Conservation (phyloP, 768 basidiomycete species). For the Inosperma sp. region DNA sequence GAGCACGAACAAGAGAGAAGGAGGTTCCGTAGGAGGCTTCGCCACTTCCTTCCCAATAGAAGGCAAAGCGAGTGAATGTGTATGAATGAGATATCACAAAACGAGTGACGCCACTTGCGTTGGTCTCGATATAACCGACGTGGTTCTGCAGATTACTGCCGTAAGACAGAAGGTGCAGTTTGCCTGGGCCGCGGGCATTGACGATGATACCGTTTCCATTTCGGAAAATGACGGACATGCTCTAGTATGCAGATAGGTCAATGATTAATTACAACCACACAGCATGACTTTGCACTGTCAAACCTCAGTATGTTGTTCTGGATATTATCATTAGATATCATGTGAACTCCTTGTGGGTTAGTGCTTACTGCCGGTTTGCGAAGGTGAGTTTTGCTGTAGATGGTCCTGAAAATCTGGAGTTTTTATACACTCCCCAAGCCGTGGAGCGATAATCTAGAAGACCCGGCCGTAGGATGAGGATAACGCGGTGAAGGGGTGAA, state of each 20-base stretch:
- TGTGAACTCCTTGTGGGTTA: too few relatives aligned
- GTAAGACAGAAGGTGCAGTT: neutral
- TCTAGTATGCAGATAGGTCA: too few relatives aligned
- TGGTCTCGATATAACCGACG: neutral
- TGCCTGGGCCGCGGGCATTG: neutral
- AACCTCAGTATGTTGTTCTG: too few relatives aligned
- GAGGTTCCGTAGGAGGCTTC: neutral
- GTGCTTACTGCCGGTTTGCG: too few relatives aligned
- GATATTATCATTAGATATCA: too few relatives aligned
- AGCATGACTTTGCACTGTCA: slow-evolving; percentile 14
- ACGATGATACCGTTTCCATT: neutral
- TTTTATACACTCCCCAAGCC: too few relatives aligned
- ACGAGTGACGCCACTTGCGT: neutral
- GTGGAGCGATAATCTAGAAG: too few relatives aligned
- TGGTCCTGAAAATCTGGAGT: too few relatives aligned
- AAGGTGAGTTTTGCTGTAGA: too few relatives aligned
- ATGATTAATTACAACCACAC: too few relatives aligned
- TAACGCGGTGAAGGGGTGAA: too few relatives aligned
- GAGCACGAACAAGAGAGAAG: neutral
- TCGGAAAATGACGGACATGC: neutral
- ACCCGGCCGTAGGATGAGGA: too few relatives aligned
- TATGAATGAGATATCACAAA: neutral
- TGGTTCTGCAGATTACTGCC: neutral
- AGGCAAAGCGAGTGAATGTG: neutral
- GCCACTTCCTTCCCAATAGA: neutral